phyloP scores from a whole-genome alignment of 2,329 filamentous ascomycete species.

The Botryosphaeria dothidea region DNA sequence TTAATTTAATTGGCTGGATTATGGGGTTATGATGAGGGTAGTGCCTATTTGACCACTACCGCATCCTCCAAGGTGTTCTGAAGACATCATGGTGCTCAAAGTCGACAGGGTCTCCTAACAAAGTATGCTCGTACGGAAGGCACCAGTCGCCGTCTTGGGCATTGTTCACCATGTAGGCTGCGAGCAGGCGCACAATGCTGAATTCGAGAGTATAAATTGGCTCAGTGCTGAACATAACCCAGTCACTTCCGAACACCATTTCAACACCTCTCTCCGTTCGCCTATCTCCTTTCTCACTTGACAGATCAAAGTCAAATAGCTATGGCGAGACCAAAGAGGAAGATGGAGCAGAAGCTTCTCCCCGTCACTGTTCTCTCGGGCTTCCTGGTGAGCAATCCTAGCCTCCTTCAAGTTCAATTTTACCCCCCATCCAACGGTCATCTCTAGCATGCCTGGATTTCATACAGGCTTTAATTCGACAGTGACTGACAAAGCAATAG shows the following conservation, averaged over 20 bases:
- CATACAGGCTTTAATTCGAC: not conserved
- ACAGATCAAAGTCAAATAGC: not conserved
- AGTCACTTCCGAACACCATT: not conserved
- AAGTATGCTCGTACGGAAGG: not conserved
- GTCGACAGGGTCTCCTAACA: not conserved
- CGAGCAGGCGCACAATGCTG: not conserved
- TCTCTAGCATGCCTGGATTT: too few species aligned
- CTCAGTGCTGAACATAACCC: not conserved
- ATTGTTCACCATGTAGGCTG: not conserved
- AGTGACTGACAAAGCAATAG: constrained; percentile 35
- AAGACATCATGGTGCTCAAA: constrained; percentile 12
- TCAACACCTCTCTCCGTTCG: not conserved
- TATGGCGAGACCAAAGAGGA: not conserved
- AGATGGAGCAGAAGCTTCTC: constrained; percentile 38
- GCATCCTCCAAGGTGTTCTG: constrained; percentile 10
- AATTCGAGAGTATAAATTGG: not conserved
- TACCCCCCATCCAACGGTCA: too few species aligned
- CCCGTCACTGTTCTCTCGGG: constrained; percentile 64
- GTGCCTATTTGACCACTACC: not conserved
- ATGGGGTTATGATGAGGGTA: too few species aligned
- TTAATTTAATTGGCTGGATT: not conserved
- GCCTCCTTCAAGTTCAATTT: too few species aligned
- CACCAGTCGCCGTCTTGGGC: not conserved
- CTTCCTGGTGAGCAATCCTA: constrained; percentile 49
- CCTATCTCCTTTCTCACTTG: not conserved